These are phyloP conservation scores for Odonthalia washingtoniensis DNA, from an alignment of 31 red algal species.

Conservation along the genomic window DNA sequence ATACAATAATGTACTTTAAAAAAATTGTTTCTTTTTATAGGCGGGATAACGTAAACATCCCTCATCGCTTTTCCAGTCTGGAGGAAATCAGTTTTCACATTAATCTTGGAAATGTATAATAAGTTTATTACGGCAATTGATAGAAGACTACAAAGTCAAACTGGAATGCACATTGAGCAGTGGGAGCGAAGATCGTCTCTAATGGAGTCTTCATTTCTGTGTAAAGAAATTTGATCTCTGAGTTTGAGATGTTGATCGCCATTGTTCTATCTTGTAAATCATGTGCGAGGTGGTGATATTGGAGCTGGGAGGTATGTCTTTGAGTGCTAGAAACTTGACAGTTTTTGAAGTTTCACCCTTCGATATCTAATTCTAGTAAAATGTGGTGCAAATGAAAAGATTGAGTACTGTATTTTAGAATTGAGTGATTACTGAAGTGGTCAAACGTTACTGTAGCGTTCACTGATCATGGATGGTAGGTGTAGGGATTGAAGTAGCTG, in stretches of 20 bases:
- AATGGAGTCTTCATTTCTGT: conserved; percentile 25
- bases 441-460: neutral
- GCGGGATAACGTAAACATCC: conserved; percentile 43
- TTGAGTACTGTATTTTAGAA: conserved; percentile 7
- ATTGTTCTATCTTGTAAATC: conserved; percentile 31
- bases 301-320: neutral
- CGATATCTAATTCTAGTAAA: conserved; percentile 7
- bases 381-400: neutral
- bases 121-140: neutral
- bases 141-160: conserved; percentile 16
- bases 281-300: conserved; percentile 37
- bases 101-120: conserved; percentile 12
- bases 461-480: neutral
- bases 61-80: too few relatives aligned
- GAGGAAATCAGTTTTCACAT: conserved; percentile 35
- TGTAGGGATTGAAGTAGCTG: neutral
- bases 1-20: neutral
- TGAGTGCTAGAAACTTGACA: neutral
- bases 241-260: neutral
- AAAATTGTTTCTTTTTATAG: neutral
- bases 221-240: neutral
- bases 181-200: neutral
- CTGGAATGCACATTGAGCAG: conserved; percentile 13
- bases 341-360: conserved; percentile 20
- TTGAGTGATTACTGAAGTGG: neutral